These are phyloP conservation scores for Yamadazyma akitaensis DNA, from an alignment of 805 yeast genomes.

Conservation along the genomic window DNA sequence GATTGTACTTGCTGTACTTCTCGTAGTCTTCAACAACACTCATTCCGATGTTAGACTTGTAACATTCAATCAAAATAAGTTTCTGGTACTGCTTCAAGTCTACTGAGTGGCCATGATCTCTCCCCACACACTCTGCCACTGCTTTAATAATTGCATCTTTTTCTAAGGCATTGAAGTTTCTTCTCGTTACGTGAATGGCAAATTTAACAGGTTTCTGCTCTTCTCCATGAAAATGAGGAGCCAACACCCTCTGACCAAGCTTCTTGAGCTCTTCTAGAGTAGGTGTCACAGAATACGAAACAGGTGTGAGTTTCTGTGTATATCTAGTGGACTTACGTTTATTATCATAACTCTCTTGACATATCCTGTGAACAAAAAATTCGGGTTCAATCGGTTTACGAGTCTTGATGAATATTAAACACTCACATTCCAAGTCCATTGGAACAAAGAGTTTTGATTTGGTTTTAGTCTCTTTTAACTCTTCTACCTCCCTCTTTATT, in stretches of 20 bases:
- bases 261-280: slow-evolving; percentile 62
- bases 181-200: slow-evolving; percentile 75
- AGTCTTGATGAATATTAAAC: slow-evolving; percentile 81
- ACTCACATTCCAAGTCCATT: slow-evolving; percentile 70
- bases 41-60: slow-evolving; percentile 84
- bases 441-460: slow-evolving; percentile 51
- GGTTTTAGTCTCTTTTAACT: slow-evolving; percentile 44
- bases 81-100: slow-evolving; percentile 78
- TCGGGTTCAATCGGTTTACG: slow-evolving; percentile 79
- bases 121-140: slow-evolving; percentile 70
- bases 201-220: slow-evolving; percentile 47
- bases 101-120: slow-evolving; percentile 67
- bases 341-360: slow-evolving; percentile 54
- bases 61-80: slow-evolving; percentile 81
- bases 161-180: slow-evolving; percentile 74
- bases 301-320: slow-evolving; percentile 78
- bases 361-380: slow-evolving; percentile 58
- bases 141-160: slow-evolving; percentile 70
- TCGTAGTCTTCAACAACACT: slow-evolving; percentile 71
- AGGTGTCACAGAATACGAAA: slow-evolving; percentile 71
- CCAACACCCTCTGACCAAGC: slow-evolving; percentile 57
- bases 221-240: slow-evolving; percentile 61
- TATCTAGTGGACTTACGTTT: slow-evolving; percentile 61
- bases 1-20: slow-evolving; percentile 63
- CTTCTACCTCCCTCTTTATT: slow-evolving; percentile 66